A percentile compares a stretch with the other conserved stretches of the same genome.
phyloP scores from a whole-genome alignment of 2,329 filamentous ascomycete species.

The Alternaria longipes region DNA sequence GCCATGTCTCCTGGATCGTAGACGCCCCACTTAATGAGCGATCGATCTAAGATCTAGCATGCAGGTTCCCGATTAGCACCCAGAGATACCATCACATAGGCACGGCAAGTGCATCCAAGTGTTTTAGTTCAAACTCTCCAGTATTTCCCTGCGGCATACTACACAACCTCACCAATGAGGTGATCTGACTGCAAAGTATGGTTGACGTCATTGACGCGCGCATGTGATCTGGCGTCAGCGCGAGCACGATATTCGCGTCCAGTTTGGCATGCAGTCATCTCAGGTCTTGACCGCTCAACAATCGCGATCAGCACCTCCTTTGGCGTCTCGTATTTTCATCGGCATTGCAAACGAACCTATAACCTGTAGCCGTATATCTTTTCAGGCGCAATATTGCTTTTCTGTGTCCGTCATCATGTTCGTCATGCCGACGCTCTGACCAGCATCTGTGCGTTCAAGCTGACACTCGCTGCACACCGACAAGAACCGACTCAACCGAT shows the following conservation, averaged over 20 bases:
- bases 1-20: conserved; percentile 9
- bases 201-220: conserved; percentile 14
- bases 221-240: conserved; percentile 21
- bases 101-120: neutral
- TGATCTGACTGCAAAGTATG: neutral
- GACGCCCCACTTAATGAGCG: neutral
- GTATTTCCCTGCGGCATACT: neutral
- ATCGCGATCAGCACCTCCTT: neutral
- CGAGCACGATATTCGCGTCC: conserved; percentile 4
- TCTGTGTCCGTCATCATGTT: neutral
- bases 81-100: neutral
- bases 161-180: neutral
- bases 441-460: neutral
- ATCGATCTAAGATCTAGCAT: conserved; percentile 18
- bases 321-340: neutral
- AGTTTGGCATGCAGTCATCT: neutral
- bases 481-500: neutral
- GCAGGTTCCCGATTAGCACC: conserved; percentile 3
- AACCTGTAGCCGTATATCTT: neutral
- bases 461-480: neutral
- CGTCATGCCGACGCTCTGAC: conserved; percentile 1
- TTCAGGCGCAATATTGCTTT: neutral
- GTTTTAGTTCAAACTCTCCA: neutral
- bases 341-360: neutral
- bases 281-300: conserved; percentile 6